Conservation (phyloP, 1,284 basidiomycete species). For the Neonothopanus nambi region DNA sequence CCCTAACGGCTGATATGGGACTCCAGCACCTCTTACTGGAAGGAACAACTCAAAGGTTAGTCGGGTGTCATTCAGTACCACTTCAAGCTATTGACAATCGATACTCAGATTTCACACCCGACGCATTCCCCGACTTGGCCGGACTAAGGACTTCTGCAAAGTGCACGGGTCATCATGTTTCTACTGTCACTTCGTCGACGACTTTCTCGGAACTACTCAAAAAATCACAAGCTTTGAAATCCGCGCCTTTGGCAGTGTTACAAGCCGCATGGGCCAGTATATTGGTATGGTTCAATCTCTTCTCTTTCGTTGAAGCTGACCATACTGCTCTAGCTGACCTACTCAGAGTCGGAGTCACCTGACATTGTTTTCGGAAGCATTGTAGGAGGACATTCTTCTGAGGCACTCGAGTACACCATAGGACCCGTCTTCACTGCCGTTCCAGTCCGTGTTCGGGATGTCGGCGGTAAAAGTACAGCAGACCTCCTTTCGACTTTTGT, state of each 20-base stretch:
- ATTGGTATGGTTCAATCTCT: neutral
- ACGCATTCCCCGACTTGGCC: constrained; percentile 12
- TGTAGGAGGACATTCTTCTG: constrained; percentile 9
- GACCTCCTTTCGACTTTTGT: constrained; percentile 4
- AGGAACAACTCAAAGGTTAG: constrained; percentile 9
- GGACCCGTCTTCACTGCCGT: constrained; percentile 14
- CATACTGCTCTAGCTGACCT: constrained; percentile 1
- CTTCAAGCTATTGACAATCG: neutral
- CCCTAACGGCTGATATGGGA: constrained; percentile 4
- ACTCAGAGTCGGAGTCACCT: constrained; percentile 13
- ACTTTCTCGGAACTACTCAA: constrained; percentile 1
- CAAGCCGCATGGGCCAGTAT: constrained; percentile 13
- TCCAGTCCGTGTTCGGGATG: constrained; percentile 7
- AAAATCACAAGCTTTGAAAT: neutral
- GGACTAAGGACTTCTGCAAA: constrained; percentile 11
- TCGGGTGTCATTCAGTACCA: neutral
- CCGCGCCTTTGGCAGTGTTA: constrained; percentile 9
- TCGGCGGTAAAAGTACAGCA: neutral
- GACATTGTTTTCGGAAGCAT: constrained; percentile 14
- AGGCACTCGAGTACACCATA: constrained; percentile 10
- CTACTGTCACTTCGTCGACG: constrained; percentile 10
- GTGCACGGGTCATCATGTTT: constrained; percentile 8
- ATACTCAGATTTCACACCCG: constrained; percentile 10
- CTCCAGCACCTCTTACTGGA: constrained; percentile 7
- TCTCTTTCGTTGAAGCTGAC: neutral